Evolutionary conservation across 2,329 filamentous ascomycete species (phyloP).

Genomic region (Trichoderma hamatum): DNA sequence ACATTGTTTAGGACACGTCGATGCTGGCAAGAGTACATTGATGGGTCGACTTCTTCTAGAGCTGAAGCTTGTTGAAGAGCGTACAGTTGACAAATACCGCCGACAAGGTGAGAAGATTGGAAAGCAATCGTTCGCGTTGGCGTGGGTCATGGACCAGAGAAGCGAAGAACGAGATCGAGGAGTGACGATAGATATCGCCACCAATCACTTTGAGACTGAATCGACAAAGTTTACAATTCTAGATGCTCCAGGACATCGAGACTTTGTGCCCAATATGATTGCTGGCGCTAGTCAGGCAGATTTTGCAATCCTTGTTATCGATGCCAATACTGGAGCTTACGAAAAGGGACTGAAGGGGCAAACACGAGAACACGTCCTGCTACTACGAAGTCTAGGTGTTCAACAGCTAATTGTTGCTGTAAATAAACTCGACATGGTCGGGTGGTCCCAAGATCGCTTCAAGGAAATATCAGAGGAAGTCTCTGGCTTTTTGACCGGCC

Average conservation of each 20-base stretch:
- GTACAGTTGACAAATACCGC: conserved; percentile 84
- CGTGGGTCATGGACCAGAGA: conserved; percentile 94
- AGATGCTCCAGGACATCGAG: conserved; percentile 90
- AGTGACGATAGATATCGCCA: conserved; percentile 96
- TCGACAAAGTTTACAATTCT: conserved; percentile 89
- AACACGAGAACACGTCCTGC: conserved; percentile 88
- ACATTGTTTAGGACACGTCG: conserved; percentile 74
- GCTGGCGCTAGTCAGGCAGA: conserved; percentile 94
- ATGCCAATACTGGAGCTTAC: conserved; percentile 86
- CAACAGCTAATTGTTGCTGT: conserved; percentile 86
- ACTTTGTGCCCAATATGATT: conserved; percentile 99
- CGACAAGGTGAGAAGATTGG: conserved; percentile 89
- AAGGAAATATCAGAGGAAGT: conserved; percentile 84
- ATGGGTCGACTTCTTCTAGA: conserved; percentile 95
- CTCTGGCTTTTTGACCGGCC: conserved; percentile 76
- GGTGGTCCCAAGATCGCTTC: conserved; percentile 82
- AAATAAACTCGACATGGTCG: conserved; percentile 90
- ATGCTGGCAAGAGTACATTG: conserved; percentile 95
- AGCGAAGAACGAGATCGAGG: conserved; percentile 86
- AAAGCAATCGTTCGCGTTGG: conserved; percentile 92
- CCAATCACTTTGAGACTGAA: conserved; percentile 89
- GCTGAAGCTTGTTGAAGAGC: conserved; percentile 81
- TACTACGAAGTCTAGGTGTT: conserved; percentile 89
- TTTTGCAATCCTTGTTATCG: conserved; percentile 91
- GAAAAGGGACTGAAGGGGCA: conserved; percentile 93